Evolutionary conservation across 2,329 filamentous ascomycete species (phyloP).

Genomic region (Zopfia rhizophila): DNA sequence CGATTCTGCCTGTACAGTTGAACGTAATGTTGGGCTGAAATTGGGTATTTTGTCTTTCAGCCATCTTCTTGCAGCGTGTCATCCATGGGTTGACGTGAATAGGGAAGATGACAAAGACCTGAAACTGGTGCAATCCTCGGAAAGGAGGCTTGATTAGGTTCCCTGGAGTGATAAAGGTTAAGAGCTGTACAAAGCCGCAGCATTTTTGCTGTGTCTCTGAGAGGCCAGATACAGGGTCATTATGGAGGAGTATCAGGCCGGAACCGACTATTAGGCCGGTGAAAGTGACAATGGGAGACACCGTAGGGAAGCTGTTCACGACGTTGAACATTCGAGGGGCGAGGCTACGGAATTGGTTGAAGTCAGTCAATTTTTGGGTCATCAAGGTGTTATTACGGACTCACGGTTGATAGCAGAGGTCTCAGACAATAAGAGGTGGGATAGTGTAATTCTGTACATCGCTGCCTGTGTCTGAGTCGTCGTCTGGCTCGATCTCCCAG

Average conservation of each 20-base stretch:
- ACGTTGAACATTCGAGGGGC: conserved; percentile 5
- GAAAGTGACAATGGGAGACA: conserved; percentile 9
- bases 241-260: conserved; percentile 5
- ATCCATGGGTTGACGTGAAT: conserved; percentile 8
- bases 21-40: conserved; percentile 12
- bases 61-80: conserved; percentile 10
- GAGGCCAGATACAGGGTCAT: conserved; percentile 6
- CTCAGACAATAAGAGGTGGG: conserved; percentile 9
- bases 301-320: conserved; percentile 7
- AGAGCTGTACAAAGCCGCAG: conserved; percentile 8
- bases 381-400: conserved; percentile 16
- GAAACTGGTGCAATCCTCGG: conserved; percentile 6
- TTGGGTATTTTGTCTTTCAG: conserved; percentile 10
- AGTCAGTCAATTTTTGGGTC: conserved; percentile 8
- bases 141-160: conserved; percentile 10
- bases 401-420: conserved; percentile 24
- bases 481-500: conserved; percentile 5
- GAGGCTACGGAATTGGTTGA: conserved; percentile 7
- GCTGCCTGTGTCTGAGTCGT: conserved; percentile 6
- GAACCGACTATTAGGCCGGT: conserved; percentile 7
- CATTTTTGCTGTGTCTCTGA: conserved; percentile 5
- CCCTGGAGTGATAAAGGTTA: conserved; percentile 7
- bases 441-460: conserved; percentile 11
- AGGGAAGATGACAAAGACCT: conserved; percentile 10
- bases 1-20: conserved; percentile 10